A percentile compares a stretch with the other conserved stretches of the same genome.
Conservation (phyloP, 1,139 yeast species). For the Suhomyces atakaporum region DNA sequence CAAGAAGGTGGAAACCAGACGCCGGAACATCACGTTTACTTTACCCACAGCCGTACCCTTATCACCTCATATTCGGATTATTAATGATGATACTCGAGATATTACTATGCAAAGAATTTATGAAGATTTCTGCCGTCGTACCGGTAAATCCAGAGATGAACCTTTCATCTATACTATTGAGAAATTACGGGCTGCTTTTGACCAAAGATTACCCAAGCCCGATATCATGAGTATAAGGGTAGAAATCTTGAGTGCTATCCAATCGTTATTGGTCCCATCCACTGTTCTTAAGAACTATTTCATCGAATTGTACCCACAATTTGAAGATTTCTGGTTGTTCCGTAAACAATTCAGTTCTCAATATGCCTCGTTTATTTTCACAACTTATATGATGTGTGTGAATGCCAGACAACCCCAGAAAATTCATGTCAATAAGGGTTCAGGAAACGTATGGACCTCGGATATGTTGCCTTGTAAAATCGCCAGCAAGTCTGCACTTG, state of each 20-base stretch:
- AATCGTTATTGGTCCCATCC: conserved; percentile 82
- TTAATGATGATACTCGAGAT: conserved; percentile 79
- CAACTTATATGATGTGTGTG: conserved; percentile 94
- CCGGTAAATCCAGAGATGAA: conserved; percentile 80
- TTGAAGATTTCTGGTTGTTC: conserved; percentile 97
- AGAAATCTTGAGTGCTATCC: conserved; percentile 88
- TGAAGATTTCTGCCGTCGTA: conserved; percentile 79
- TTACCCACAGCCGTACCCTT: conserved; percentile 91
- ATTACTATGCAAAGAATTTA: conserved; percentile 83
- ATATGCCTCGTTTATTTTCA: conserved; percentile 92
- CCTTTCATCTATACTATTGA: conserved; percentile 87
- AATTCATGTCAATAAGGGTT: conserved; percentile 75
- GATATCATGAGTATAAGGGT: conserved; percentile 86
- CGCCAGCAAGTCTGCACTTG: conserved; percentile 60
- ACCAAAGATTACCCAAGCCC: conserved; percentile 89
- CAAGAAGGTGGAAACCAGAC: conserved; percentile 82
- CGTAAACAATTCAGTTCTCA: conserved; percentile 93
- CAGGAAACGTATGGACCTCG: conserved; percentile 91
- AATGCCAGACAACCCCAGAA: conserved; percentile 93
- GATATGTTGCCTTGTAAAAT: conserved; percentile 92
- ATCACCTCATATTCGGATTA: conserved; percentile 90
- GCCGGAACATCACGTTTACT: conserved; percentile 82
- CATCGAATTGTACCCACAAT: conserved; percentile 65
- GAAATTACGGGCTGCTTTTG: conserved; percentile 88
- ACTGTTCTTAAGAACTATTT: conserved; percentile 74